Percentiles rank a stretch among this genome's conserved stretches.
These are phyloP conservation scores for Ascochyta pisi DNA, from an alignment of 2,329 filamentous ascomycete genomes.

Conservation along the genomic window DNA sequence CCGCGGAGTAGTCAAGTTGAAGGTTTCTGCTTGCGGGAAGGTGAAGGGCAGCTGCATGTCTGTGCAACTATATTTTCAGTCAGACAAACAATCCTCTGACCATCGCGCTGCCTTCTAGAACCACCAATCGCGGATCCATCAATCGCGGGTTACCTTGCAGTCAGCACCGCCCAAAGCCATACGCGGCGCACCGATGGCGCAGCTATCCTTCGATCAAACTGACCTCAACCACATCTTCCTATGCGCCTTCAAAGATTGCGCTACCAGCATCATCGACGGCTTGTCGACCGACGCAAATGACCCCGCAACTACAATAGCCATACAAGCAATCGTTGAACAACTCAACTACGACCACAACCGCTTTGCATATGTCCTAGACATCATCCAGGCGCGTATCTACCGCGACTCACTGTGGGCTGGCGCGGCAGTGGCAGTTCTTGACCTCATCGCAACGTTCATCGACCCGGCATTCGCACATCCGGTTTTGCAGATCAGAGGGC, in stretches of 20 bases:
- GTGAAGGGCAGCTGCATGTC: background rate
- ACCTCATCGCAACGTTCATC: background rate
- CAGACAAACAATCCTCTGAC: background rate
- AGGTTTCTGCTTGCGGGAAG: background rate
- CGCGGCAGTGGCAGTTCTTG: background rate
- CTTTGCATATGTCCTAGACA: background rate
- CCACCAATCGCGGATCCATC: too few species aligned
- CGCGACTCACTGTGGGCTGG: background rate
- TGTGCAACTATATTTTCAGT: background rate
- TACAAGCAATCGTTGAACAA: background rate
- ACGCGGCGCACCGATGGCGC: background rate
- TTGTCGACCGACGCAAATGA: background rate
- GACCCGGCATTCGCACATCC: conserved; percentile 1
- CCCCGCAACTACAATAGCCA: background rate
- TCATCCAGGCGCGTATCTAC: conserved; percentile 1
- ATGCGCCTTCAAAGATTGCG: background rate
- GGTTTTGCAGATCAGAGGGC: background rate
- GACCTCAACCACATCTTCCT: background rate
- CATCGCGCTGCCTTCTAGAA: too few species aligned
- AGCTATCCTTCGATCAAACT: background rate
- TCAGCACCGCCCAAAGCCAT: too few species aligned
- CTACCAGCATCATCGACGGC: background rate
- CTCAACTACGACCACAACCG: background rate
- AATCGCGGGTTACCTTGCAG: too few species aligned
- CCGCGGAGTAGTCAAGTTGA: background rate